Percentiles rank a stretch among this genome's conserved stretches.
phyloP scores from a whole-genome alignment of 495 filamentous ascomycete genomes.

The Penicillium turbatum region DNA sequence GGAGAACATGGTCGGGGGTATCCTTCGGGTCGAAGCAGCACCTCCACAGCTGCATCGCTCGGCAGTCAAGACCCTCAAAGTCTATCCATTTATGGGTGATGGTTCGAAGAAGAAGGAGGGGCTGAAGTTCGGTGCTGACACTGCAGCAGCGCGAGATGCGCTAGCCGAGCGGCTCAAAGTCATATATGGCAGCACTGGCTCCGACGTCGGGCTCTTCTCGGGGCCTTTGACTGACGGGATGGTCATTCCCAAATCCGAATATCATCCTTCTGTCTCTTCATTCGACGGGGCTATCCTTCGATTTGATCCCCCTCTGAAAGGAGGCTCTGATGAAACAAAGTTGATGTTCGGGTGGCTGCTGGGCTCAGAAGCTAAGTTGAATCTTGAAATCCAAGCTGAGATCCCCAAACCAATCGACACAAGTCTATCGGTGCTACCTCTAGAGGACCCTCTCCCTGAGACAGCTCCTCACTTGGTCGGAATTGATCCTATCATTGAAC shows the following conservation, averaged over 20 bases:
- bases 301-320: conserved; percentile 59
- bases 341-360: conserved; percentile 65
- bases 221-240: conserved; percentile 89
- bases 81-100: conserved; percentile 69
- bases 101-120: conserved; percentile 53
- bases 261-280: conserved; percentile 32
- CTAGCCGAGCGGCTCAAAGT: conserved; percentile 52
- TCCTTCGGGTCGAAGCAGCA: conserved; percentile 77
- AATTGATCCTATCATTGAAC: conserved; percentile 69
- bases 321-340: conserved; percentile 42
- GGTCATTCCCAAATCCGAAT: conserved; percentile 53
- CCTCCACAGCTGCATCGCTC: conserved; percentile 54
- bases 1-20: conserved; percentile 74
- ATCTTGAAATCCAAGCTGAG: conserved; percentile 66
- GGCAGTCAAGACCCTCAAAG: conserved; percentile 54
- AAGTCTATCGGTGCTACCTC: conserved; percentile 40
- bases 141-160: conserved; percentile 68
- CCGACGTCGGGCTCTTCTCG: conserved; percentile 58
- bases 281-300: conserved; percentile 69
- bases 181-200: conserved; percentile 37
- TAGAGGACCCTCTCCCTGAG: conserved; percentile 51
- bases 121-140: conserved; percentile 84
- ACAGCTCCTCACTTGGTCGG: conserved; percentile 67
- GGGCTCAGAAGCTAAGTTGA: conserved; percentile 66
- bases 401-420: conserved; percentile 57